A percentile compares a stretch with the other conserved stretches of the same genome.
These are phyloP conservation scores for Boletus eberwhitei DNA, from an alignment of 768 basidiomycete genomes.

Conservation along the genomic window DNA sequence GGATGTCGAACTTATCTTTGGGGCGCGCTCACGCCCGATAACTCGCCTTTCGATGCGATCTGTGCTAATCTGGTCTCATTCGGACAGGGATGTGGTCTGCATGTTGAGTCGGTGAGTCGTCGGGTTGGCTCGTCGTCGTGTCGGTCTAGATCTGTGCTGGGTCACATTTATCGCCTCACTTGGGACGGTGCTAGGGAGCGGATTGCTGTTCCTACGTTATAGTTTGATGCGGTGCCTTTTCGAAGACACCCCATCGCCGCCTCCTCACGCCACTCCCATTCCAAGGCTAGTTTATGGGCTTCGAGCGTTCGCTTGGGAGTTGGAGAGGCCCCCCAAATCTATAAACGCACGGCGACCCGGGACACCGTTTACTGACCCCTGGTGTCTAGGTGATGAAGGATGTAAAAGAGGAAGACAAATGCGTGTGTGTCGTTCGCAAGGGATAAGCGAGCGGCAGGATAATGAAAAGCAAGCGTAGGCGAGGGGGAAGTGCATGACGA, in stretches of 20 bases:
- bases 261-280: slow-evolving; percentile 23
- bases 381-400: slow-evolving; percentile 44
- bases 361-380: slow-evolving; percentile 26
- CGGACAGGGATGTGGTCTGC: slow-evolving; percentile 65
- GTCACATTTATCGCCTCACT: slow-evolving; percentile 8
- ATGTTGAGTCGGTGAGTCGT: slow-evolving; percentile 58
- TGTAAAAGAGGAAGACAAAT: slow-evolving; percentile 50
- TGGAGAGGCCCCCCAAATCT: slow-evolving; percentile 22
- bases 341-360: slow-evolving; percentile 22
- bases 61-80: slow-evolving; percentile 5
- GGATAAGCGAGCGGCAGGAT: slow-evolving; percentile 15
- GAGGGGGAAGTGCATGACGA: slow-evolving; percentile 6
- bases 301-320: slow-evolving; percentile 23
- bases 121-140: slow-evolving; percentile 8
- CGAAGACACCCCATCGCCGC: slow-evolving; percentile 32
- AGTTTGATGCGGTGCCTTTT: slow-evolving; percentile 37
- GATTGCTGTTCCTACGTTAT: slow-evolving; percentile 24
- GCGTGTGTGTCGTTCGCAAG: slow-evolving; percentile 37
- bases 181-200: slow-evolving; percentile 5
- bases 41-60: neutral
- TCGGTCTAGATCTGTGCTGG: slow-evolving; percentile 17
- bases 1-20: slow-evolving; percentile 16
- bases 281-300: slow-evolving; percentile 1
- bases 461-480: slow-evolving; percentile 11
- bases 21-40: slow-evolving; percentile 1